Conservation (phyloP, 441 rosid genomes). For the Jatropha multifida region DNA sequence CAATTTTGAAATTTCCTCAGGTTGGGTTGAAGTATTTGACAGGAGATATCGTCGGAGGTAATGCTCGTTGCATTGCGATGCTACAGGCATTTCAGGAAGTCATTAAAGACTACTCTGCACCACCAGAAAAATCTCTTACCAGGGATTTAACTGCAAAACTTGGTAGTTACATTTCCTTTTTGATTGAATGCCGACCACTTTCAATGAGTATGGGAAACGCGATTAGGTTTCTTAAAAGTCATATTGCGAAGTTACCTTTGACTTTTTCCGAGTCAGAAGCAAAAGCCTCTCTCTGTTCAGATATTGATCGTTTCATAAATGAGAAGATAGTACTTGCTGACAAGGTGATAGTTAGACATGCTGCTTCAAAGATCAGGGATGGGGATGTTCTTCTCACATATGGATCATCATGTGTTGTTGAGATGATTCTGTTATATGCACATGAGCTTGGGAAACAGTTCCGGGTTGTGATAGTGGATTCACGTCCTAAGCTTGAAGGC, state of each 20-base stretch:
- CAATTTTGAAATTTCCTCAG: slow-evolving; percentile 41
- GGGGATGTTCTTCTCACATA: slow-evolving; percentile 92
- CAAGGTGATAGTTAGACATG: slow-evolving; percentile 74
- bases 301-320: slow-evolving; percentile 72
- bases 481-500: slow-evolving; percentile 92
- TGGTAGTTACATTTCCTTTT: slow-evolving; percentile 76
- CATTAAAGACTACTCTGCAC: slow-evolving; percentile 72
- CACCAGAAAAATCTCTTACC: slow-evolving; percentile 65
- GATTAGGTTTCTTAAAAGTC: slow-evolving; percentile 69
- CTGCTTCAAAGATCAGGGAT: slow-evolving; percentile 77
- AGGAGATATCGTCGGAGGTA: slow-evolving; percentile 85
- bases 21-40: slow-evolving; percentile 85
- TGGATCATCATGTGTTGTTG: slow-evolving; percentile 83
- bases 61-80: slow-evolving; percentile 98
- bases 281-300: slow-evolving; percentile 67
- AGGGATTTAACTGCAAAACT: slow-evolving; percentile 83
- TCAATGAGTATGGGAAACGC: slow-evolving; percentile 96
- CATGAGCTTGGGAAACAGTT: slow-evolving; percentile 77
- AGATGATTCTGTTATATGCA: slow-evolving; percentile 81
- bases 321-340: slow-evolving; percentile 85
- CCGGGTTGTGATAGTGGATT: slow-evolving; percentile 86
- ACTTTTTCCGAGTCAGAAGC: slow-evolving; percentile 74
- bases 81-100: slow-evolving; percentile 84
- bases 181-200: slow-evolving; percentile 87
- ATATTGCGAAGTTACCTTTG: slow-evolving; percentile 73